Conservation (phyloP, 805 yeast genomes). For the Suhomyces prunicola region DNA sequence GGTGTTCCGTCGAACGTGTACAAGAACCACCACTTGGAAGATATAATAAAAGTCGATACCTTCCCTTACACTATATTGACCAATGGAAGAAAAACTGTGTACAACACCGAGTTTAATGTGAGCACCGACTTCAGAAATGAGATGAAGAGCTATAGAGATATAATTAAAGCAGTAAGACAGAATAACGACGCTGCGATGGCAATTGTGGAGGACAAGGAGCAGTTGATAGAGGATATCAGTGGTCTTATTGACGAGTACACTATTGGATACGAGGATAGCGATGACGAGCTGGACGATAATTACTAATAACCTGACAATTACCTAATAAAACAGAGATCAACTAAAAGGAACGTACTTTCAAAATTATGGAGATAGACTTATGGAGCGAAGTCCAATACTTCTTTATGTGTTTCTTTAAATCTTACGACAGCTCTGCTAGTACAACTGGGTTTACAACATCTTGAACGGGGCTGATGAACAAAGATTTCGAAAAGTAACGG, state of each 20-base stretch:
- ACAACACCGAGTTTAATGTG: slow-evolving; percentile 23
- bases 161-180: slow-evolving; percentile 20
- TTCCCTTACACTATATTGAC: slow-evolving; percentile 13
- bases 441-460: too few species aligned
- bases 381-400: too few species aligned
- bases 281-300: slow-evolving; percentile 26
- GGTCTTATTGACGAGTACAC: slow-evolving; percentile 46
- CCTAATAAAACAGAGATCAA: too few species aligned
- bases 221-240: slow-evolving; percentile 48
- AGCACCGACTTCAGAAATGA: slow-evolving; percentile 20
- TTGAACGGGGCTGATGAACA: too few species aligned
- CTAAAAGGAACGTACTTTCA: too few species aligned
- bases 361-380: too few species aligned
- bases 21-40: slow-evolving; percentile 11
- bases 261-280: slow-evolving; percentile 46
- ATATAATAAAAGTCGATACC: slow-evolving; percentile 12
- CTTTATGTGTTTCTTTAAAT: too few species aligned
- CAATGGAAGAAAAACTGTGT: not conserved
- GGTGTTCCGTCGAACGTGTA: not conserved
- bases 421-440: too few species aligned
- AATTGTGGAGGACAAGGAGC: slow-evolving; percentile 50
- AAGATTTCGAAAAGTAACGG: too few species aligned
- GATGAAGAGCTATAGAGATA: slow-evolving; percentile 25
- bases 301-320: not conserved
- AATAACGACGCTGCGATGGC: slow-evolving; percentile 9